phyloP scores from a whole-genome alignment of 352 stramenopile genomes.

The Pelagophyceae sp. region DNA sequence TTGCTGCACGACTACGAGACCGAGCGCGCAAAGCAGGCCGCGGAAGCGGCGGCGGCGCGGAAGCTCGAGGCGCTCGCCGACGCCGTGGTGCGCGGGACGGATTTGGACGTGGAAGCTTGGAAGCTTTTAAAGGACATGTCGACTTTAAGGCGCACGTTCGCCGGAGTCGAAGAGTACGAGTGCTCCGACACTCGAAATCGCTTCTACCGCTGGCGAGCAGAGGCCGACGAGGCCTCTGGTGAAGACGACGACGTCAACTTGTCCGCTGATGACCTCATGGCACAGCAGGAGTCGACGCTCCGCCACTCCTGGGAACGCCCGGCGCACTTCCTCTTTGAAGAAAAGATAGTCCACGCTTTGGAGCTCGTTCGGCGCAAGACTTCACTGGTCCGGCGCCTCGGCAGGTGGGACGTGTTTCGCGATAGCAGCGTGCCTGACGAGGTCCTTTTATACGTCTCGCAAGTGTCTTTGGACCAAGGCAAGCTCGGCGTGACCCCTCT shows the following conservation, averaged over 20 bases:
- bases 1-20: slow-evolving; percentile 19
- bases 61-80: slow-evolving; percentile 8
- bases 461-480: neutral
- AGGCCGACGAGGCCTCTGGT: neutral
- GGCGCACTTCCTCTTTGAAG: neutral
- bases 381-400: neutral
- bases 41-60: neutral
- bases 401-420: neutral
- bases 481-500: neutral
- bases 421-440: neutral
- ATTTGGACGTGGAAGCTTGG: slow-evolving; percentile 18
- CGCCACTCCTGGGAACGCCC: neutral
- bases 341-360: neutral
- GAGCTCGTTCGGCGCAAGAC: neutral
- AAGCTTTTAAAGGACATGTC: slow-evolving; percentile 23
- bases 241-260: neutral
- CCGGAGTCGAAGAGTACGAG: slow-evolving; percentile 25
- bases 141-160: slow-evolving; percentile 7
- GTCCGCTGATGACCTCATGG: neutral
- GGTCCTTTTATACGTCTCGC: neutral
- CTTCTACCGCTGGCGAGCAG: slow-evolving; percentile 21
- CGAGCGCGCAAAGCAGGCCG: neutral
- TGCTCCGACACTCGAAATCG: slow-evolving; percentile 23
- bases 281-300: neutral
- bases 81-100: slow-evolving; percentile 10